Evolutionary conservation across 345 rosid species (phyloP).

Genomic region (Rhodamnia argentea): DNA sequence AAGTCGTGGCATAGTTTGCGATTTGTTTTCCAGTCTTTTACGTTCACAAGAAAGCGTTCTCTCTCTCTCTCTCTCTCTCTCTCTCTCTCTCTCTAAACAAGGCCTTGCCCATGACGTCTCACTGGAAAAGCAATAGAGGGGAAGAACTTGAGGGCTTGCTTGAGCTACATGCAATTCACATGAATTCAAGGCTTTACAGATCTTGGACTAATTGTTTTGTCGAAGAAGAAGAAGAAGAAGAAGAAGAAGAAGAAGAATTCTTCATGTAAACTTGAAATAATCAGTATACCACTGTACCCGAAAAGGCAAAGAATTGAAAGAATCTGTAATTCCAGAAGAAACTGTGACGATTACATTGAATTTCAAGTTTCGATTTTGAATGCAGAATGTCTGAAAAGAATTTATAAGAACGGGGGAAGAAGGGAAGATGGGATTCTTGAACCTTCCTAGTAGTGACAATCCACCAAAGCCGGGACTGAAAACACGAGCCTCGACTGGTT

Average conservation of each 20-base stretch:
- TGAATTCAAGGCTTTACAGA: not conserved
- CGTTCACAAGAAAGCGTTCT: not conserved
- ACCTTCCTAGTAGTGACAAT: constrained; percentile 67
- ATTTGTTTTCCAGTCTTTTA: not conserved
- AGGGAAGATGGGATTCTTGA: not conserved
- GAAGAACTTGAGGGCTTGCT: not conserved
- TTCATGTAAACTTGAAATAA: not conserved
- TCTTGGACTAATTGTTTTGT: not conserved
- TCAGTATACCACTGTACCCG: not conserved
- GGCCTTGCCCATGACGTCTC: not conserved
- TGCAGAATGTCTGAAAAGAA: not conserved
- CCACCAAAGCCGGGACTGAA: constrained; percentile 79
- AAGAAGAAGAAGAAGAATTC: not conserved
- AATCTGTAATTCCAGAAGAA: not conserved
- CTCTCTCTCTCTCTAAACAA: not conserved
- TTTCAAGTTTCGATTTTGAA: not conserved
- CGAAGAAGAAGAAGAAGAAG: not conserved
- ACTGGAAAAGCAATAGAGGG: not conserved
- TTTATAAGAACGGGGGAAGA: not conserved
- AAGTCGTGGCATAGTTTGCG: not conserved
- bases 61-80: not conserved
- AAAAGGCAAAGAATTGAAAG: not conserved
- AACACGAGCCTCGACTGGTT: constrained; percentile 29
- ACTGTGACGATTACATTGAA: not conserved
- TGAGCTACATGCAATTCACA: not conserved